These are phyloP conservation scores for Lactifluus echinatus DNA, from an alignment of 768 basidiomycete species.

Conservation along the genomic window DNA sequence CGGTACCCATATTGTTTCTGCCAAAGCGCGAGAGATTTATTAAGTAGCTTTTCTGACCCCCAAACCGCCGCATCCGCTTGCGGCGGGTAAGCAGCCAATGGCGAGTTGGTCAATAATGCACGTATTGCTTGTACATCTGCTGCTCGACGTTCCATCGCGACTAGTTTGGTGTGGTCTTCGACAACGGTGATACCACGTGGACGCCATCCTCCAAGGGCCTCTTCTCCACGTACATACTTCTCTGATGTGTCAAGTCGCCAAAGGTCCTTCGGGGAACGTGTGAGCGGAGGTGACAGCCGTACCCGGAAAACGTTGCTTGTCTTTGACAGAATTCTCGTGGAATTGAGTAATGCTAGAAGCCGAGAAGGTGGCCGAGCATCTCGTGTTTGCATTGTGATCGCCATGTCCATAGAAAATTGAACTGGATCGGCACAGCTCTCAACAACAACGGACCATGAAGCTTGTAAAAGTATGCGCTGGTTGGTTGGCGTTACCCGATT, in stretches of 20 bases:
- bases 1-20: constrained; percentile 69
- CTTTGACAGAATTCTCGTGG: constrained; percentile 68
- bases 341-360: constrained; percentile 66
- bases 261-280: constrained; percentile 78
- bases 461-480: constrained; percentile 71
- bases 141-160: constrained; percentile 60
- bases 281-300: constrained; percentile 72
- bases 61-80: constrained; percentile 50
- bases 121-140: constrained; percentile 89
- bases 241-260: constrained; percentile 94
- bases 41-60: constrained; percentile 57
- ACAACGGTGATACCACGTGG: constrained; percentile 84
- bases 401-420: constrained; percentile 83
- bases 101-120: constrained; percentile 55
- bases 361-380: constrained; percentile 80
- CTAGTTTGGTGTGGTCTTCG: constrained; percentile 72
- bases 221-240: constrained; percentile 93
- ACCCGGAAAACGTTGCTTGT: constrained; percentile 81
- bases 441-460: constrained; percentile 73
- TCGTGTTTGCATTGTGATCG: constrained; percentile 73
- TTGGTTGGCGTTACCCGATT: constrained; percentile 75
- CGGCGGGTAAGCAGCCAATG: constrained; percentile 36
- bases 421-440: constrained; percentile 79
- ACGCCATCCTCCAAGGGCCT: constrained; percentile 73
- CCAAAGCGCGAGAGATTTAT: constrained; percentile 71